Conservation (phyloP, 371 early-diverging fungal genomes). For the Chytridium lagenaria region DNA sequence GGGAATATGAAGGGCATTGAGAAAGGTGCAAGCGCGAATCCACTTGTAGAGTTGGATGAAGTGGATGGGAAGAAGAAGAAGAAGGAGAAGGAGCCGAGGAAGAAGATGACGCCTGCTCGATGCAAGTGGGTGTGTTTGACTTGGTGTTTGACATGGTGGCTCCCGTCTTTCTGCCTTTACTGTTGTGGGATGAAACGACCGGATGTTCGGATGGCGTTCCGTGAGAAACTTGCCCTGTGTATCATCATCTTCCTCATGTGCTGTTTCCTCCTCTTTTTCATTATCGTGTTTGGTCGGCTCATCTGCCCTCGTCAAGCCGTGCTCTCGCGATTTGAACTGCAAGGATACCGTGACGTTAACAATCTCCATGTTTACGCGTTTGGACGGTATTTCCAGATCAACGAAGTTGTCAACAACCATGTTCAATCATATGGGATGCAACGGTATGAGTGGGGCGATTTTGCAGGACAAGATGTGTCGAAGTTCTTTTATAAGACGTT, state of each 20-base stretch:
- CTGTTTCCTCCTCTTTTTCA: constrained; percentile 83
- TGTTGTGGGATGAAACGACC: constrained; percentile 69
- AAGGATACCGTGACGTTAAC: constrained; percentile 21
- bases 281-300: constrained; percentile 83
- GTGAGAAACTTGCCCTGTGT: constrained; percentile 87
- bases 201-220: constrained; percentile 93
- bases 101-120: constrained; percentile 30
- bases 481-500: constrained; percentile 47
- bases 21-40: constrained; percentile 34
- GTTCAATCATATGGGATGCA: constrained; percentile 32
- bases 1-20: constrained; percentile 44
- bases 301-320: constrained; percentile 89
- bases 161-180: constrained; percentile 36
- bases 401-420: constrained; percentile 36
- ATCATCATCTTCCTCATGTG: constrained; percentile 78
- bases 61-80: constrained; percentile 9
- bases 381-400: constrained; percentile 46
- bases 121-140: constrained; percentile 49
- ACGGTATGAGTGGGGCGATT: constrained; percentile 33
- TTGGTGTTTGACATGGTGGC: constrained; percentile 53
- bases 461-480: constrained; percentile 48
- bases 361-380: constrained; percentile 48
- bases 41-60: constrained; percentile 16
- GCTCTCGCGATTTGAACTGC: constrained; percentile 43
- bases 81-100: constrained; percentile 21